phyloP scores from a whole-genome alignment of 805 yeast species.

The Ogataea nakhonphanomensis region DNA sequence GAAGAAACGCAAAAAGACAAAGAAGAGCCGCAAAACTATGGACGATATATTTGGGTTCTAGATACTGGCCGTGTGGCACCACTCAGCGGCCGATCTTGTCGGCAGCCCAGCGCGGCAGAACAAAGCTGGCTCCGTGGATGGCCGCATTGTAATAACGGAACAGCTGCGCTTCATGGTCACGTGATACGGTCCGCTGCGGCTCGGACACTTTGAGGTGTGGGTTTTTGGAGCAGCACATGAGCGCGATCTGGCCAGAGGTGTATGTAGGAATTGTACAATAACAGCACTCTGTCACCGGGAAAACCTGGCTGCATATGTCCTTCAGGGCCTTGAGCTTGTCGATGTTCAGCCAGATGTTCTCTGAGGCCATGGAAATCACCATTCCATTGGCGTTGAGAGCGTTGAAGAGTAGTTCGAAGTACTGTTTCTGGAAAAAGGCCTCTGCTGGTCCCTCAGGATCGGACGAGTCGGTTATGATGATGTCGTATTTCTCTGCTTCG shows the following conservation, averaged over 20 bases:
- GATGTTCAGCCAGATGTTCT: conserved; percentile 72
- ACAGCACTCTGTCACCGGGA: conserved; percentile 59
- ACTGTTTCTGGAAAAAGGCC: conserved; percentile 74
- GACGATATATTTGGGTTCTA: conserved; percentile 70
- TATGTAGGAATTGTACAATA: conserved; percentile 85
- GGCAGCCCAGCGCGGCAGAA: conserved; percentile 77
- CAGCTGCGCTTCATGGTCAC: conserved; percentile 43
- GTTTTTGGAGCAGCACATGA: conserved; percentile 68
- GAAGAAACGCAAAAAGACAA: conserved; percentile 30
- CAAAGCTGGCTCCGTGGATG: conserved; percentile 70
- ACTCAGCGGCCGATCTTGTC: conserved; percentile 16
- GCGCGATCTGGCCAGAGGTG: conserved; percentile 84
- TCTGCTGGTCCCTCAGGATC: conserved; percentile 96
- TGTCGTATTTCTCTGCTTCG: conserved; percentile 57
- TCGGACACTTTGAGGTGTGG: conserved; percentile 39
- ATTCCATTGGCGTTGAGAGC: conserved; percentile 58
- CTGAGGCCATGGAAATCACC: conserved; percentile 80
- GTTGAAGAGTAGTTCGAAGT: conserved; percentile 62
- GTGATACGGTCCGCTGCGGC: conserved; percentile 49
- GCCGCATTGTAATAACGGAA: conserved; percentile 63
- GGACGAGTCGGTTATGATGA: conserved; percentile 86
- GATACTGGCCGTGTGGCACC: no score
- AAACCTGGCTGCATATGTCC: conserved; percentile 49
- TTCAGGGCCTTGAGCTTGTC: conserved; percentile 47
- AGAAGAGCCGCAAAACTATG: conserved; percentile 52